A percentile compares a stretch with the other conserved stretches of the same genome.
These are phyloP conservation scores for Colletotrichum higginsianum DNA, from an alignment of 2,329 filamentous ascomycete genomes.

Conservation along the genomic window DNA sequence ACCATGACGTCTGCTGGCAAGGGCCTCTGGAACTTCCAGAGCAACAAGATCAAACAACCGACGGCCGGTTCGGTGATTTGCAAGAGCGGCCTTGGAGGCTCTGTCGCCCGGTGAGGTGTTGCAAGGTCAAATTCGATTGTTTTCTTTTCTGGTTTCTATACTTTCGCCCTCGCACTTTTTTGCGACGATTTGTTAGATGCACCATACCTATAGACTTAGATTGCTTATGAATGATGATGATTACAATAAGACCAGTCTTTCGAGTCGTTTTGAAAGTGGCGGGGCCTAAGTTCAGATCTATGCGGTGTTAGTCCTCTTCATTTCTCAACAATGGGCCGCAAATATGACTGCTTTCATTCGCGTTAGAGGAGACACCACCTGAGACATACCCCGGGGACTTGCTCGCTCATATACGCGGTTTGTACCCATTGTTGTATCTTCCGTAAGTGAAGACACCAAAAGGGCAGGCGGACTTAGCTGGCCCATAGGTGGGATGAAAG, in stretches of 20 bases:
- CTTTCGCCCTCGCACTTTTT: not conserved
- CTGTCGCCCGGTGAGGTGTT: constrained; percentile 5
- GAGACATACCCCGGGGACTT: too few species aligned
- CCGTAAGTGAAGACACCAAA: too few species aligned
- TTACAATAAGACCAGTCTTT: not conserved
- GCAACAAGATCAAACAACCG: constrained; percentile 42
- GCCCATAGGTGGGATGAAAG: too few species aligned
- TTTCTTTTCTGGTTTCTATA: not conserved
- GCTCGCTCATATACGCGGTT: too few species aligned
- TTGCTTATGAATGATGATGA: not conserved
- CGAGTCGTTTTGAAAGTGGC: not conserved
- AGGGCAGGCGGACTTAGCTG: too few species aligned
- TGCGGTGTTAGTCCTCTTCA: too few species aligned
- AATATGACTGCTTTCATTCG: too few species aligned
- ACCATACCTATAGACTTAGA: not conserved
- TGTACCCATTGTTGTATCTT: too few species aligned
- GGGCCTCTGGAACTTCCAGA: constrained; percentile 42
- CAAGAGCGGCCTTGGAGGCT: constrained; percentile 38
- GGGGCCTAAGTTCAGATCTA: not conserved
- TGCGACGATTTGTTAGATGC: not conserved
- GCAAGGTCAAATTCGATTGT: not conserved
- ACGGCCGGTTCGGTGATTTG: constrained; percentile 29
- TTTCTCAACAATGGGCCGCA: too few species aligned
- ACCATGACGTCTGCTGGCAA: constrained; percentile 30
- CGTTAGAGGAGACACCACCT: too few species aligned